Percentiles rank a stretch among this genome's conserved stretches.
Conservation (phyloP, 2,329 filamentous ascomycete genomes). For the Pleomassaria siparia region DNA sequence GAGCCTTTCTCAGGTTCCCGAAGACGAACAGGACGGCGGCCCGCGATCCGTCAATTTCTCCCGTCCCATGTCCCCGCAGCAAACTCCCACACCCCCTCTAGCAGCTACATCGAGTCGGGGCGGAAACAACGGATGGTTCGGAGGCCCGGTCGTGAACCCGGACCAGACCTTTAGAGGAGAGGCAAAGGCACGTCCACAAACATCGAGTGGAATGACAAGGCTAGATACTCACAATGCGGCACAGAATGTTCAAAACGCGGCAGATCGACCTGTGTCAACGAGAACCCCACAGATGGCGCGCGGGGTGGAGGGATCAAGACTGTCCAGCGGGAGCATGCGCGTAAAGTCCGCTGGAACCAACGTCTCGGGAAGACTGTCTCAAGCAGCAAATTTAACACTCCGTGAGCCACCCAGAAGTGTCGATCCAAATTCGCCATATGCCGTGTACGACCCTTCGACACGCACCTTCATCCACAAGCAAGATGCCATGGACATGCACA, state of each 20-base stretch:
- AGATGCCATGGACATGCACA: slow-evolving; percentile 37
- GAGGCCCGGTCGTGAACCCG: slow-evolving; percentile 37
- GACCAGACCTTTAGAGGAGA: slow-evolving; percentile 32
- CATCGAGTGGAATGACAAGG: slow-evolving; percentile 22
- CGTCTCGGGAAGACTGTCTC: slow-evolving; percentile 30
- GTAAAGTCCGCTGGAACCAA: slow-evolving; percentile 53
- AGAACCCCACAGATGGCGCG: slow-evolving; percentile 43
- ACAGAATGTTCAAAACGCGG: slow-evolving; percentile 39
- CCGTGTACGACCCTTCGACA: slow-evolving; percentile 41
- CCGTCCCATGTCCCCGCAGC: slow-evolving; percentile 54
- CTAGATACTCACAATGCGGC: slow-evolving; percentile 20
- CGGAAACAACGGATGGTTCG: slow-evolving; percentile 42
- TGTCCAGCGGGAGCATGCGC: slow-evolving; percentile 56
- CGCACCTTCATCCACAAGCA: slow-evolving; percentile 41
- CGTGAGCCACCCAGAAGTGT: slow-evolving; percentile 23
- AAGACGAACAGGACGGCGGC: slow-evolving; percentile 47
- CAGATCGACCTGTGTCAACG: slow-evolving; percentile 44
- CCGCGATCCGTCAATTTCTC: slow-evolving; percentile 57
- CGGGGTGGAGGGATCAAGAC: slow-evolving; percentile 42
- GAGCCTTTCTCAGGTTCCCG: slow-evolving; percentile 46
- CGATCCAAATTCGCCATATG: slow-evolving; percentile 40
- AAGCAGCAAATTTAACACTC: slow-evolving; percentile 2
- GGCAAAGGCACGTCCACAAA: slow-evolving; percentile 29
- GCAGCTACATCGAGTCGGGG: slow-evolving; percentile 14
- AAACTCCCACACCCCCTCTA: slow-evolving; percentile 19